Evolutionary conservation across 1,284 basidiomycete species (phyloP).

Genomic region (Salmacisia buchloeana): DNA sequence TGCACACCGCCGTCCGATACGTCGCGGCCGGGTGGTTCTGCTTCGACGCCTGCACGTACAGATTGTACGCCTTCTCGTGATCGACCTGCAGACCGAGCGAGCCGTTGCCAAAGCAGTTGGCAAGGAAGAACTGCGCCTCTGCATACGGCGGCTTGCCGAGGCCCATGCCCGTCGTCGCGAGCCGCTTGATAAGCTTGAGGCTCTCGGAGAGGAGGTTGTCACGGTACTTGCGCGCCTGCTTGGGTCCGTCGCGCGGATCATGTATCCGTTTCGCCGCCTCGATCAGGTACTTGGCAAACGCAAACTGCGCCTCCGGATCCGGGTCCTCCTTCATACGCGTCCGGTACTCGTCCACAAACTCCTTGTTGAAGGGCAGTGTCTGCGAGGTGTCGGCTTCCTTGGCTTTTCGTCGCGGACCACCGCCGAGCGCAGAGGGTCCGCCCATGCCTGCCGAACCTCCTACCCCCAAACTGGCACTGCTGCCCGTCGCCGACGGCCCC

Average conservation of each 20-base stretch:
- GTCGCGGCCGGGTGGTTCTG: constrained; percentile 90
- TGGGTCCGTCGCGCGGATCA: constrained; percentile 41
- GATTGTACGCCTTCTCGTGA: constrained; percentile 91
- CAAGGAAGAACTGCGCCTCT: constrained; percentile 98
- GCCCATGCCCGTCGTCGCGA: constrained; percentile 71
- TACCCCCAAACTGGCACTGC: neutral
- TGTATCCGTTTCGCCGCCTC: constrained; percentile 84
- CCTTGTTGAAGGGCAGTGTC: constrained; percentile 64
- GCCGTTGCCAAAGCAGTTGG: constrained; percentile 94
- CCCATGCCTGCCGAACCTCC: neutral
- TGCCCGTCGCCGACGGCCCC: neutral
- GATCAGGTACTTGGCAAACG: constrained; percentile 94
- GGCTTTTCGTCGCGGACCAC: constrained; percentile 24
- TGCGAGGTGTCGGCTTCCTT: constrained; percentile 34
- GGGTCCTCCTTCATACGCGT: constrained; percentile 94
- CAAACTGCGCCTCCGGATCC: constrained; percentile 96
- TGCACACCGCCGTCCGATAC: constrained; percentile 96
- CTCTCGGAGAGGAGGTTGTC: constrained; percentile 82
- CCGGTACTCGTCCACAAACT: constrained; percentile 95
- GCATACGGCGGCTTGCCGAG: constrained; percentile 64
- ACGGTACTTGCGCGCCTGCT: constrained; percentile 65
- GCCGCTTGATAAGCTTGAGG: constrained; percentile 81
- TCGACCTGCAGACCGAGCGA: constrained; percentile 89
- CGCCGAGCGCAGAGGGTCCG: neutral
- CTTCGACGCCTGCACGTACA: constrained; percentile 90